phyloP scores from a whole-genome alignment of 208 protist genomes.

The Leishmania guyanensis region DNA sequence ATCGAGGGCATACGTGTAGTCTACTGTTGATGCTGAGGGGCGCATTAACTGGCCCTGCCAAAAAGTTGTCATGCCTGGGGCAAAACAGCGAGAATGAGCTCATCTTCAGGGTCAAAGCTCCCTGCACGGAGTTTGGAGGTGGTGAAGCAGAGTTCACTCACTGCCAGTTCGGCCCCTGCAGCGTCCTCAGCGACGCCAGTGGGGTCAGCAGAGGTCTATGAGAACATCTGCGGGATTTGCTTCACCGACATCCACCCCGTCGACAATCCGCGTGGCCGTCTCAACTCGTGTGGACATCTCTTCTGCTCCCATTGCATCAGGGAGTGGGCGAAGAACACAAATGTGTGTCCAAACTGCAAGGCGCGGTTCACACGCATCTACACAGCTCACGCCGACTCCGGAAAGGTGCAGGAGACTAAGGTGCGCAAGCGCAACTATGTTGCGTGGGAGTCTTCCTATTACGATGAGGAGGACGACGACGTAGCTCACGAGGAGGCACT shows the following conservation, averaged over 20 bases:
- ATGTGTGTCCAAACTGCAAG: slow-evolving; percentile 88
- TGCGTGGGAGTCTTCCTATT: slow-evolving; percentile 44
- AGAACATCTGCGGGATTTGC: slow-evolving; percentile 79
- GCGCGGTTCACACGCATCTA: slow-evolving; percentile 83
- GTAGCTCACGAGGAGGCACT: slow-evolving; percentile 6
- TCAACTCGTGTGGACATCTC: slow-evolving; percentile 87
- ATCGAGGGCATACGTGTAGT: neutral
- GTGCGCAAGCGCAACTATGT: slow-evolving; percentile 80
- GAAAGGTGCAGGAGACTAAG: slow-evolving; percentile 66
- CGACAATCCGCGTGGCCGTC: slow-evolving; percentile 75
- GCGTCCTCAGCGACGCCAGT: neutral
- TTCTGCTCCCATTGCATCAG: slow-evolving; percentile 88
- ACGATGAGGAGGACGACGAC: slow-evolving; percentile 39
- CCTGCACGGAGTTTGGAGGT: neutral
- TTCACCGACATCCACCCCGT: slow-evolving; percentile 70
- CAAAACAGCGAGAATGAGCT: neutral
- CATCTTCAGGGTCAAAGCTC: neutral
- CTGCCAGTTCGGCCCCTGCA: neutral
- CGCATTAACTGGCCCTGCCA: neutral
- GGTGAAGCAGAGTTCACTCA: neutral
- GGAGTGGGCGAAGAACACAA: slow-evolving; percentile 83
- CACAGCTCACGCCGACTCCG: slow-evolving; percentile 18
- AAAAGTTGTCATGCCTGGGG: neutral
- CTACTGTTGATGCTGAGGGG: neutral
- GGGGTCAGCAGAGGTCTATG: slow-evolving; percentile 28